Evolutionary conservation across 1,284 basidiomycete species (phyloP).

Genomic region (Malassezia psittaci): DNA sequence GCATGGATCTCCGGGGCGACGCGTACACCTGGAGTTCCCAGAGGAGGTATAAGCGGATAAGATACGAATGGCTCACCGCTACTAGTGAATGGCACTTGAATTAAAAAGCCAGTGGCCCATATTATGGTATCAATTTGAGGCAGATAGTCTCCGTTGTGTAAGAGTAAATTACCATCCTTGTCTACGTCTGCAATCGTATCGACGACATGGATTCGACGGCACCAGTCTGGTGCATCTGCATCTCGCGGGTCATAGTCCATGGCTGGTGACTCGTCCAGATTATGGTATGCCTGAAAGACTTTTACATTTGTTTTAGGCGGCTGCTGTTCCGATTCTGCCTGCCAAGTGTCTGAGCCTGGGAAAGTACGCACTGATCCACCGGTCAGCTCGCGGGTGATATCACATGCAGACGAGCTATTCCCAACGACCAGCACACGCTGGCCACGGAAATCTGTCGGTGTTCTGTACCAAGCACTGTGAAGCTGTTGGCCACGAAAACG

Average conservation of each 20-base stretch:
- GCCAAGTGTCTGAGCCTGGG: conserved; percentile 15
- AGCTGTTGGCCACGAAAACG: conserved; percentile 48
- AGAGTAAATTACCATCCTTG: conserved; percentile 11
- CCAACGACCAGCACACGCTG: conserved; percentile 53
- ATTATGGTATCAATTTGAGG: conserved; percentile 34
- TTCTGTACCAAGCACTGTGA: conserved; percentile 52
- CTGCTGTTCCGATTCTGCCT: background rate
- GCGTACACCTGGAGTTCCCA: background rate
- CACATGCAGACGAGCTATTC: conserved; percentile 52
- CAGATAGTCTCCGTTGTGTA: conserved; percentile 17
- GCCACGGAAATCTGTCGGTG: conserved; percentile 33
- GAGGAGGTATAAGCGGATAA: conserved; percentile 16
- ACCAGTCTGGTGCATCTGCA: conserved; percentile 25
- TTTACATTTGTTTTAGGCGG: background rate
- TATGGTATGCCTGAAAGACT: conserved; percentile 29
- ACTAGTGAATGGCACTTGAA: conserved; percentile 26
- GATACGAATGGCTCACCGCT: background rate
- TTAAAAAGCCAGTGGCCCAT: conserved; percentile 44
- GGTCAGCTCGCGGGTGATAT: conserved; percentile 51
- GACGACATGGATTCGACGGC: conserved; percentile 30
- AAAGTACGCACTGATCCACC: conserved; percentile 27
- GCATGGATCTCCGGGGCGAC: background rate
- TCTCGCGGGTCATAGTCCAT: conserved; percentile 41
- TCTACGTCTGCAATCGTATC: conserved; percentile 21
- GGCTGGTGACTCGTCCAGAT: conserved; percentile 27